Evolutionary conservation across 2,329 filamentous ascomycete species (phyloP), one percentile per base, ranked within the genome.

Genomic region (Monosporascus sp.): DNA sequence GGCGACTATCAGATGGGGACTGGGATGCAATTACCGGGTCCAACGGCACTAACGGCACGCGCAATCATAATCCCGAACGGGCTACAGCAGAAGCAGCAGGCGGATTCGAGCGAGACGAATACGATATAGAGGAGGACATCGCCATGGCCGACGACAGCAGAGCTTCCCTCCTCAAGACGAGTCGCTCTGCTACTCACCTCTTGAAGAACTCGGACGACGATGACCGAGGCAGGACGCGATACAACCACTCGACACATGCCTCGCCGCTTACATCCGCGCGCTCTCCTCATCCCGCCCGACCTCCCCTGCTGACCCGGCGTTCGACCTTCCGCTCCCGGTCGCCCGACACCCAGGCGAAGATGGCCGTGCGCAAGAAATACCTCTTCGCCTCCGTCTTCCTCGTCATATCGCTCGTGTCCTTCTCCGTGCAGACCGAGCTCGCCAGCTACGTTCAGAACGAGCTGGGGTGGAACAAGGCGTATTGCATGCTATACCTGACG

Each of bases 401-500:
- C 56, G 73, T 87, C 31, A 68, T 97, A 61, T 94, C 89, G 67
- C 78, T 99, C 65, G 75, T 96, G 55, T 88, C 89, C 66, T 99
- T 99, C 69, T 90, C 91, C 48, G 78, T 96, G 6, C 94, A 99
- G 80, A 97, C 94, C 3, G 93, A 97, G 77, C 91, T 96, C 51
- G 93, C 92, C 11, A 86, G 95, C 9, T 92, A 97, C 73, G 94
- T 99, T 56, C 93, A 97, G 74, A 87, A 93, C 69, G 86, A 94
- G 55, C 74, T 97, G 58, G 85, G 88, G 58, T 99, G 94, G 94
- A 84, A 95, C 74, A 99, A 99, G 76, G 90, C 94, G n/a, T 99
- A 97, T 75, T 96, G 91, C 78, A 99, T 99, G 94, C 84, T 99
- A 79, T 97, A 96, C 73, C 79, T 99, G 60, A 99, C 94, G 11